These are phyloP conservation scores for Knufia fluminis DNA, from an alignment of 2,329 filamentous ascomycete genomes.

Conservation along the genomic window DNA sequence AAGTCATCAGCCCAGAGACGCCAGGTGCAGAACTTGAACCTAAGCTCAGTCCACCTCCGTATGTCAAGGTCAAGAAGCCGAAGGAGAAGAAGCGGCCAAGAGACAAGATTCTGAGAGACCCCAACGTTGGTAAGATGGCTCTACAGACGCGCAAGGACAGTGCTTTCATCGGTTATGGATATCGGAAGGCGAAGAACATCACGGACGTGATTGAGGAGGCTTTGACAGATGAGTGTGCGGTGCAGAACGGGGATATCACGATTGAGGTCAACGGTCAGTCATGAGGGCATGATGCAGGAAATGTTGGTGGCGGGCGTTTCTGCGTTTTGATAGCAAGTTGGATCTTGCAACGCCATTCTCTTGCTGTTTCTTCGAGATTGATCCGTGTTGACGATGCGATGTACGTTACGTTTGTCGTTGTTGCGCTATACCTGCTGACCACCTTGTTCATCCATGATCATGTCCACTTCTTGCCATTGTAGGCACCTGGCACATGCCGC, in stretches of 20 bases:
- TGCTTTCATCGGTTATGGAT: conserved; percentile 86
- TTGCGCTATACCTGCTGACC: too few relatives aligned
- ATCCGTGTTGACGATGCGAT: too few relatives aligned
- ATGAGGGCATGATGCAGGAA: not conserved
- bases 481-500: too few relatives aligned
- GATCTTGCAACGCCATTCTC: not conserved
- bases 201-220: conserved; percentile 26
- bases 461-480: too few relatives aligned
- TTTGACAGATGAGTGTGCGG: conserved; percentile 16
- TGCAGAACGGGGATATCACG: not conserved
- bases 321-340: not conserved
- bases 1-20: conserved; percentile 21
- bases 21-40: conserved; percentile 1
- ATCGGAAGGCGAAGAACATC: conserved; percentile 44
- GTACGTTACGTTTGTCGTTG: too few relatives aligned
- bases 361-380: too few relatives aligned
- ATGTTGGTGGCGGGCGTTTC: not conserved
- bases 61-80: conserved; percentile 10
- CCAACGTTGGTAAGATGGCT: conserved; percentile 54
- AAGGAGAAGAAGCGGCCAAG: conserved; percentile 69
- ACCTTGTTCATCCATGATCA: too few relatives aligned
- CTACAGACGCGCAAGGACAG: conserved; percentile 71
- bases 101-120: conserved; percentile 77
- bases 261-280: not conserved
- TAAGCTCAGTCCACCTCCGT: not conserved